Conservation (phyloP, 306 rosid species). For the Trifolium repens region DNA sequence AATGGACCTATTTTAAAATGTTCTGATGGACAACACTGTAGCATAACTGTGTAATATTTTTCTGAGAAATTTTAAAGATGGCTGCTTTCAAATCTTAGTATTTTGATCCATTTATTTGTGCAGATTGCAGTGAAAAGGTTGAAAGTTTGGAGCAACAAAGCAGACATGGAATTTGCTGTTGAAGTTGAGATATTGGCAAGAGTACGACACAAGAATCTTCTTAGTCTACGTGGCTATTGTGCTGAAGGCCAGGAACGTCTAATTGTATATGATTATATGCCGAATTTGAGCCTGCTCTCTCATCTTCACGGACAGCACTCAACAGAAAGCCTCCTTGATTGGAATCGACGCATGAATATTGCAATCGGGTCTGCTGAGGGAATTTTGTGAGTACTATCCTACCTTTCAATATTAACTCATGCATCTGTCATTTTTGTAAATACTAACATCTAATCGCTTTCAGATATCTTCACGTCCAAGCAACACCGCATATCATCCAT, state of each 20-base stretch:
- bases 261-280: slow-evolving; percentile 90
- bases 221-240: slow-evolving; percentile 93
- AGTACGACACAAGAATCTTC: slow-evolving; percentile 95
- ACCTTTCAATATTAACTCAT: background rate
- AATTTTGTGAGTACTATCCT: slow-evolving; percentile 65
- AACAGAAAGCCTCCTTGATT: slow-evolving; percentile 80
- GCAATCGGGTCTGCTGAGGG: slow-evolving; percentile 98
- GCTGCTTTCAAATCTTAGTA: background rate
- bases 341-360: slow-evolving; percentile 84
- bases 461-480: slow-evolving; percentile 95
- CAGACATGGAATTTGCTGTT: slow-evolving; percentile 90
- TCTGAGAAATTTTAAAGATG: slow-evolving; percentile 1
- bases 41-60: background rate
- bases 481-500: slow-evolving; percentile 92
- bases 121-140: slow-evolving; percentile 98
- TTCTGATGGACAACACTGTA: slow-evolving; percentile 1
- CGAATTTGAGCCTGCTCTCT: slow-evolving; percentile 87
- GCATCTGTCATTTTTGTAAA: background rate
- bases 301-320: slow-evolving; percentile 98
- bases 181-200: slow-evolving; percentile 97
- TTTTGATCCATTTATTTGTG: slow-evolving; percentile 36
- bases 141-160: slow-evolving; percentile 95
- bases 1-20: slow-evolving; percentile 20
- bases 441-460: slow-evolving; percentile 30
- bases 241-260: slow-evolving; percentile 98